Percentiles rank a stretch among this genome's conserved stretches.
Conservation (phyloP, 371 early-diverging fungal genomes). For the Syncephalastrum sp. region DNA sequence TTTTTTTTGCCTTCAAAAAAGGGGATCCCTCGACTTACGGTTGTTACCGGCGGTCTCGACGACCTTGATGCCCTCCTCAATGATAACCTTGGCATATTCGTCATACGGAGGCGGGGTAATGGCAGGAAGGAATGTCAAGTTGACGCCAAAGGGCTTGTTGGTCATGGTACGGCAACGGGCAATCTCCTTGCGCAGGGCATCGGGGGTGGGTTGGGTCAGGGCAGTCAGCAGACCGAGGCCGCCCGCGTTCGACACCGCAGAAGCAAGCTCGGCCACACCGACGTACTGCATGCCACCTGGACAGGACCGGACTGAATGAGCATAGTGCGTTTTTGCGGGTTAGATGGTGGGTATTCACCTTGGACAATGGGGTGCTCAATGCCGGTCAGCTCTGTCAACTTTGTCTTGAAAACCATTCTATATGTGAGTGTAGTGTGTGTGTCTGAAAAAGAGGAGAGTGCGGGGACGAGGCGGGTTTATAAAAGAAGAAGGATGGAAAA, state of each 20-base stretch:
- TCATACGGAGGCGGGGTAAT: conserved; percentile 79
- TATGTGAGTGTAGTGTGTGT: no score
- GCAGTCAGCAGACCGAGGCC: conserved; percentile 93
- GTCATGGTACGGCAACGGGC: conserved; percentile 75
- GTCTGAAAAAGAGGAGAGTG: no score
- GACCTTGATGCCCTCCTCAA: conserved; percentile 78
- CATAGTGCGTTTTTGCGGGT: no score
- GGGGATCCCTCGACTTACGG: conserved; percentile 35
- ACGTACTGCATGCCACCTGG: conserved; percentile 38
- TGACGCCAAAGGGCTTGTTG: conserved; percentile 78
- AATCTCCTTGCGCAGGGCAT: conserved; percentile 70
- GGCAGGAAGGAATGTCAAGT: conserved; percentile 66
- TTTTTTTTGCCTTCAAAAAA: conserved; percentile 1
- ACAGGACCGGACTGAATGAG: no score
- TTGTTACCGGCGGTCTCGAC: conserved; percentile 74
- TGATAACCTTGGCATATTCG: conserved; percentile 72
- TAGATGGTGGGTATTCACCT: conserved; percentile 18
- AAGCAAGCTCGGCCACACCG: conserved; percentile 75
- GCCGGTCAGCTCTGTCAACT: conserved; percentile 64
- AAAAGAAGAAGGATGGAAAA: no score
- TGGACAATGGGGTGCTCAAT: conserved; percentile 70
- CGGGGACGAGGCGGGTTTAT: no score
- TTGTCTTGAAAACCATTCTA: conserved; percentile 57
- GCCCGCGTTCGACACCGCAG: conserved; percentile 96
- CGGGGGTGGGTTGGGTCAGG: conserved; percentile 85